phyloP scores from a whole-genome alignment of 352 stramenopile species.

The Globisporangium uncinulatum region DNA sequence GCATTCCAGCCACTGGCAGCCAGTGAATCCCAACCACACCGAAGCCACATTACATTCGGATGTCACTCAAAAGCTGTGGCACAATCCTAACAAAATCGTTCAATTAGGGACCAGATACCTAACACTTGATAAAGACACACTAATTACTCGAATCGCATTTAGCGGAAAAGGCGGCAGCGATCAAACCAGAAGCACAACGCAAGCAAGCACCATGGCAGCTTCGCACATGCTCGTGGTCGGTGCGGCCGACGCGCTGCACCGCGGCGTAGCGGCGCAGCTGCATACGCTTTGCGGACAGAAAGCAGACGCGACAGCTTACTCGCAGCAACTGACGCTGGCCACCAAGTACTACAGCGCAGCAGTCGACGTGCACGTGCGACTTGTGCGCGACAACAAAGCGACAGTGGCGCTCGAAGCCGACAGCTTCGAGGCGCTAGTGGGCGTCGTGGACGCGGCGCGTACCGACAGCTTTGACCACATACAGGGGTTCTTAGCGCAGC shows the following conservation, averaged over 20 bases:
- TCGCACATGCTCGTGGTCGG: slow-evolving; percentile 39
- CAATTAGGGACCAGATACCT: no score
- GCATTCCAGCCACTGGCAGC: no score
- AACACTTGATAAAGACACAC: no score
- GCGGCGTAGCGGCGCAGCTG: slow-evolving; percentile 21
- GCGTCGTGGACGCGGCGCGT: slow-evolving; percentile 35
- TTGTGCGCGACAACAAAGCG: slow-evolving; percentile 33
- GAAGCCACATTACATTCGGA: no score
- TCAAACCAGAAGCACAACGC: neutral
- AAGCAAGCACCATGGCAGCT: neutral
- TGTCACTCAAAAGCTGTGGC: no score
- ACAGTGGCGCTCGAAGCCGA: slow-evolving; percentile 28
- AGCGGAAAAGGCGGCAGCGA: neutral
- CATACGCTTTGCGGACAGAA: slow-evolving; percentile 26
- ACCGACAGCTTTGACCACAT: slow-evolving; percentile 40
- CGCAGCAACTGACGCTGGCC: slow-evolving; percentile 29
- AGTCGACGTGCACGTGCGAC: slow-evolving; percentile 47
- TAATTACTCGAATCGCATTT: neutral
- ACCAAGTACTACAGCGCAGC: slow-evolving; percentile 70
- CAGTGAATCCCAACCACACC: no score
- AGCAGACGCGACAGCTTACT: neutral
- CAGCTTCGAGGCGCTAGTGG: slow-evolving; percentile 60
- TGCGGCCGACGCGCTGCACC: slow-evolving; percentile 18
- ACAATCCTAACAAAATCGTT: no score
- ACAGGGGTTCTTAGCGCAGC: slow-evolving; percentile 30